Percentiles rank a stretch among this genome's conserved stretches.
These are phyloP conservation scores for Dryas drummondii DNA, from an alignment of 306 rosid genomes.

Conservation along the genomic window DNA sequence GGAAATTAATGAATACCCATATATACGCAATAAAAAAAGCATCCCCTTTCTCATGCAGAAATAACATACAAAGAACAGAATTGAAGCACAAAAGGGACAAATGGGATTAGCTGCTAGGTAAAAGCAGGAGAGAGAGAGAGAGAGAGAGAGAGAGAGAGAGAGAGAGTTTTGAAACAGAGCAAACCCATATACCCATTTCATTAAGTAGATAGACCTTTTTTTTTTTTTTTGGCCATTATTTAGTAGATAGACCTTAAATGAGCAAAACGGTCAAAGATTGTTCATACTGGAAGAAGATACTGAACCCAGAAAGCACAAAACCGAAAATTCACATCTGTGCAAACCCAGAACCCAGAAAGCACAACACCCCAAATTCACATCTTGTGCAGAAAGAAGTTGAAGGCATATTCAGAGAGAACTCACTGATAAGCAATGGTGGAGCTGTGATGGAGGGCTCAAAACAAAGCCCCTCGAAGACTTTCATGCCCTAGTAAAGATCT, in stretches of 20 bases:
- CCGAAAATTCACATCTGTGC: conserved; percentile 10
- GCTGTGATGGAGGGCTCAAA: conserved; percentile 48
- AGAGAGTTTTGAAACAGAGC: conserved; percentile 10
- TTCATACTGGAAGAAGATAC: conserved; percentile 21
- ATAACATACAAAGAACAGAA: conserved; percentile 14
- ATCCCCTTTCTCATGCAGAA: conserved; percentile 13
- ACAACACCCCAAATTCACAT: conserved; percentile 3
- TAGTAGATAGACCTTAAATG: conserved; percentile 22
- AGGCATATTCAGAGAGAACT: conserved; percentile 31
- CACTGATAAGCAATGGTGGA: conserved; percentile 74
- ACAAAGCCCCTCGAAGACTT: conserved; percentile 41
- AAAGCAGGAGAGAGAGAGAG: no score
- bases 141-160: conserved; percentile 7
- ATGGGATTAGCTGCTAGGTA: conserved; percentile 13
- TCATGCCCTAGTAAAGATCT: conserved; percentile 78
- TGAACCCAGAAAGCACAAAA: conserved; percentile 25
- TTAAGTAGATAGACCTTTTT: conserved; percentile 10
- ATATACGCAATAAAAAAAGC: conserved; percentile 2
- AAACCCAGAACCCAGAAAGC: conserved; percentile 24
- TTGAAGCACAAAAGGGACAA: conserved; percentile 7
- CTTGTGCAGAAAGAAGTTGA: conserved; percentile 21
- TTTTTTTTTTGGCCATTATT: conserved; percentile 5
- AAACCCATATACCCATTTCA: conserved; percentile 28
- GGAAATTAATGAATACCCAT: conserved; percentile 20
- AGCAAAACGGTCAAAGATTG: conserved; percentile 34